Conservation (phyloP, 768 basidiomycete genomes). For the Tremella fuciformis region DNA sequence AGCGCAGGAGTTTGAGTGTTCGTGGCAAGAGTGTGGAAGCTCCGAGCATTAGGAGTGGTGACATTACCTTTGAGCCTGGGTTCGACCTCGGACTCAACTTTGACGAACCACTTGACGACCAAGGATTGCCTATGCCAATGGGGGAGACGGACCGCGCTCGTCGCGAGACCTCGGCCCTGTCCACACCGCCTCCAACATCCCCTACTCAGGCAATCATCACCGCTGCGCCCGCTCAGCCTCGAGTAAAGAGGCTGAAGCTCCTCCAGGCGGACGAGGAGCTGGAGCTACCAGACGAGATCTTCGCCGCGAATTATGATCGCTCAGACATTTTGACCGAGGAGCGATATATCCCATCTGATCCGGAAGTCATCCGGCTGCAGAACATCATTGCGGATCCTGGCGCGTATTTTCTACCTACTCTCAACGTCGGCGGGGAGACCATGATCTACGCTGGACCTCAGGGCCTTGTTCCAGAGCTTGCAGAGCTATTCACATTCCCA, state of each 20-base stretch:
- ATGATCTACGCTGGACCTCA: slow-evolving; percentile 78
- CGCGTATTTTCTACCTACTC: slow-evolving; percentile 79
- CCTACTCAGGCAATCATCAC: slow-evolving; percentile 36
- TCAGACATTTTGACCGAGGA: slow-evolving; percentile 68
- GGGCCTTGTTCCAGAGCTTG: slow-evolving; percentile 65
- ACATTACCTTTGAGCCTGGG: background rate
- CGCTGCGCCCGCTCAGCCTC: slow-evolving; percentile 54
- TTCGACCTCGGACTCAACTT: slow-evolving; percentile 69
- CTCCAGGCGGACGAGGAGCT: slow-evolving; percentile 73
- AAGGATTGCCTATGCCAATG: slow-evolving; percentile 66
- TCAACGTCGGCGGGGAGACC: slow-evolving; percentile 63
- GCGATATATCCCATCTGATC: slow-evolving; percentile 78
- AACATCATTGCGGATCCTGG: slow-evolving; percentile 82
- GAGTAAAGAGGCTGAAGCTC: slow-evolving; percentile 63
- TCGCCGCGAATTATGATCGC: slow-evolving; percentile 58
- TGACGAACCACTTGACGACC: slow-evolving; percentile 12
- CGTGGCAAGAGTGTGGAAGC: slow-evolving; percentile 2
- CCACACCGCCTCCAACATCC: slow-evolving; percentile 66
- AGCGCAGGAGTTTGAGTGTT: background rate
- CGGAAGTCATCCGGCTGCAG: slow-evolving; percentile 77
- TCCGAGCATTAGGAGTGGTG: slow-evolving; percentile 4
- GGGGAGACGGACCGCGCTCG: slow-evolving; percentile 52
- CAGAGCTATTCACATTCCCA: slow-evolving; percentile 79
- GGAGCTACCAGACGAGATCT: slow-evolving; percentile 65
- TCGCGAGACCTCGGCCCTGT: slow-evolving; percentile 56